Evolutionary conservation across 108 stramenopile genomes (phyloP).

Genomic region (Skeletonema grethae): DNA sequence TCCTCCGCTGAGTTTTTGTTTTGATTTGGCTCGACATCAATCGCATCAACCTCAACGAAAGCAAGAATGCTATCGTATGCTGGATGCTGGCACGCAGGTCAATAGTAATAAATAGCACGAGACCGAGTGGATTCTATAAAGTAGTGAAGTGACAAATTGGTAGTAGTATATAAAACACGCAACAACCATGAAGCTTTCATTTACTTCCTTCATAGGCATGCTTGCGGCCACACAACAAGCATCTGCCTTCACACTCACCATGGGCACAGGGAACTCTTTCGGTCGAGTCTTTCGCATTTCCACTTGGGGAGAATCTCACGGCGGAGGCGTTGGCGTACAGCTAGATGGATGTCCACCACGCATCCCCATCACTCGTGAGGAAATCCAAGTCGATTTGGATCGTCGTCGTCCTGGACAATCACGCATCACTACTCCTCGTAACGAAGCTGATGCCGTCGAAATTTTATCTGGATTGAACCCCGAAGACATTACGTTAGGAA

Average conservation of each 20-base stretch:
- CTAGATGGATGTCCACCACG: slow-evolving; percentile 98
- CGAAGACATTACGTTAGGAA: slow-evolving; percentile 90
- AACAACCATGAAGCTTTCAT: slow-evolving; percentile 22
- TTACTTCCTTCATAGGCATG: slow-evolving; percentile 17
- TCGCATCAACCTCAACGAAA: slow-evolving; percentile 1
- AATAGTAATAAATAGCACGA: too few relatives aligned
- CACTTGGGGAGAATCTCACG: slow-evolving; percentile 99
- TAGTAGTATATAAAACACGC: not conserved
- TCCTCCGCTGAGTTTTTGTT: too few relatives aligned
- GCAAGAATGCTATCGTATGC: too few relatives aligned
- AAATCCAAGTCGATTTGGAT: slow-evolving; percentile 94
- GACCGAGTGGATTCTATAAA: not conserved
- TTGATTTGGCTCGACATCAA: too few relatives aligned
- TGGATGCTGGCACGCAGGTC: too few relatives aligned
- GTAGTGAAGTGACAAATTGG: not conserved
- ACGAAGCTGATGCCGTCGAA: slow-evolving; percentile 95
- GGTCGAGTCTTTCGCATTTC: slow-evolving; percentile 97
- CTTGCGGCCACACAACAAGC: slow-evolving; percentile 15
- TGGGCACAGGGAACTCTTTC: slow-evolving; percentile 95
- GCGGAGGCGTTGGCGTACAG: slow-evolving; percentile 95
- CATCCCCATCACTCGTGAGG: slow-evolving; percentile 84
- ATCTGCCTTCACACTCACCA: slow-evolving; percentile 57
- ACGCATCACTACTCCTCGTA: slow-evolving; percentile 96
- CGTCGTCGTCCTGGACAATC: slow-evolving; percentile 90
- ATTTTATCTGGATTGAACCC: slow-evolving; percentile 92